Conservation (phyloP, 1,139 yeast species). For the Suhomyces chickasaworum region DNA sequence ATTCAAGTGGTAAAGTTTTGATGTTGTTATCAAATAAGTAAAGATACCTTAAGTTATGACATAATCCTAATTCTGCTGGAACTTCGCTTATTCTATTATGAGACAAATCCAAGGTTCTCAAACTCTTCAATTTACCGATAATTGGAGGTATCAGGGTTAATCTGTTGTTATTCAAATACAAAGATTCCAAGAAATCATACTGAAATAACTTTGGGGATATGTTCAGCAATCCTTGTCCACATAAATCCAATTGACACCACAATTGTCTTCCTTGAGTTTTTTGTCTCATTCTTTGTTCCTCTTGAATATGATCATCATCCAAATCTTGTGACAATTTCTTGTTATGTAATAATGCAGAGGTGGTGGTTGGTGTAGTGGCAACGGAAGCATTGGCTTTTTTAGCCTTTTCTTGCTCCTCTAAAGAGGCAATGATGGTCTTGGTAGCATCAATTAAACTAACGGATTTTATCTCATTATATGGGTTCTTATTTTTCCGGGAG, state of each 20-base stretch:
- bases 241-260: slow-evolving; percentile 93
- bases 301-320: slow-evolving; percentile 78
- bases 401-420: slow-evolving; percentile 45
- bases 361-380: slow-evolving; percentile 33
- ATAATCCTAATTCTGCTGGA: slow-evolving; percentile 81
- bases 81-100: slow-evolving; percentile 69
- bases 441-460: slow-evolving; percentile 59
- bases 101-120: slow-evolving; percentile 84
- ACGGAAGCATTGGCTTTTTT: slow-evolving; percentile 20
- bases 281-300: slow-evolving; percentile 71
- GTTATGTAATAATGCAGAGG: slow-evolving; percentile 56
- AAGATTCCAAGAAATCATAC: slow-evolving; percentile 81
- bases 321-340: slow-evolving; percentile 56
- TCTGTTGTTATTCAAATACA: slow-evolving; percentile 86
- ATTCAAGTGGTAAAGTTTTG: slow-evolving; percentile 72
- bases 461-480: slow-evolving; percentile 44
- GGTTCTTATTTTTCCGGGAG: slow-evolving; percentile 58
- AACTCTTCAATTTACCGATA: slow-evolving; percentile 67
- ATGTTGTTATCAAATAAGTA: slow-evolving; percentile 88
- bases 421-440: slow-evolving; percentile 46
- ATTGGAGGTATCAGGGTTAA: slow-evolving; percentile 68
- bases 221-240: slow-evolving; percentile 81
- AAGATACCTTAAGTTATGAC: slow-evolving; percentile 77
- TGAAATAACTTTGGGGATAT: slow-evolving; percentile 75
- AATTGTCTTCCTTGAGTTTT: slow-evolving; percentile 74